Conservation (phyloP, 768 basidiomycete species). For the Rhodotorula babjevae region DNA sequence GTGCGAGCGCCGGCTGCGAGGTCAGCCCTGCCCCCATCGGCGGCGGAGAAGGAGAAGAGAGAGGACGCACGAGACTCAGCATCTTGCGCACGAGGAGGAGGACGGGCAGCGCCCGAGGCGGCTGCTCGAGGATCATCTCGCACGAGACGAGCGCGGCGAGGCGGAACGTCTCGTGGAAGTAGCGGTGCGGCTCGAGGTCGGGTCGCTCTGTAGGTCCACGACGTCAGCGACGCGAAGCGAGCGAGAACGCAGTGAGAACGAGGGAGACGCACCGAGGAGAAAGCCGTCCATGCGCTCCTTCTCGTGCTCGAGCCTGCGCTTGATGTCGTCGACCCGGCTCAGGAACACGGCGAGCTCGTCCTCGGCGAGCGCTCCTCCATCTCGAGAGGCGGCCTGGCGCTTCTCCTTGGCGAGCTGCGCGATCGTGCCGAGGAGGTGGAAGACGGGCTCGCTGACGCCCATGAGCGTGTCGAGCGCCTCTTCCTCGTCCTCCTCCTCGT, state of each 20-base stretch:
- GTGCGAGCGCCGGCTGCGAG: too few species aligned
- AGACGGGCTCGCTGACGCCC: slow-evolving; percentile 15
- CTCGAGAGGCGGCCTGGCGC: slow-evolving; percentile 1
- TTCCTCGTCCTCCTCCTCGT: slow-evolving; percentile 7
- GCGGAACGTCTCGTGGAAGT: slow-evolving; percentile 28
- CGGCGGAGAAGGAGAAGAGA: too few species aligned
- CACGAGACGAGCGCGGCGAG: slow-evolving; percentile 20
- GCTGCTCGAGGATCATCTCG: slow-evolving; percentile 21
- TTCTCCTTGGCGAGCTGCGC: slow-evolving; percentile 23
- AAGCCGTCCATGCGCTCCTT: slow-evolving; percentile 13
- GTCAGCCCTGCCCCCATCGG: too few species aligned
- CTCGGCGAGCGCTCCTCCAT: slow-evolving; percentile 3
- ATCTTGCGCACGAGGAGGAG: slow-evolving; percentile 26
- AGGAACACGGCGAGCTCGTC: slow-evolving; percentile 8
- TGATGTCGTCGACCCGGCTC: slow-evolving; percentile 13
- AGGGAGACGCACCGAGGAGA: slow-evolving; percentile 4
- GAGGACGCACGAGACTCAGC: slow-evolving; percentile 1
- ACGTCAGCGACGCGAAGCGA: too few species aligned
- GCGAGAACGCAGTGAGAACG: too few species aligned
- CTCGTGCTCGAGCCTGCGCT: slow-evolving; percentile 9
- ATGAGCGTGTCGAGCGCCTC: slow-evolving; percentile 30
- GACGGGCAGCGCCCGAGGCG: slow-evolving; percentile 9
- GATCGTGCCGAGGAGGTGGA: slow-evolving; percentile 16
- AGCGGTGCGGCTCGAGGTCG: slow-evolving; percentile 20
- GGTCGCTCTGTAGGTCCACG: neutral